A percentile compares a stretch with the other conserved stretches of the same genome.
Conservation (phyloP, 345 rosid species). For the Hibiscus tridactylites region DNA sequence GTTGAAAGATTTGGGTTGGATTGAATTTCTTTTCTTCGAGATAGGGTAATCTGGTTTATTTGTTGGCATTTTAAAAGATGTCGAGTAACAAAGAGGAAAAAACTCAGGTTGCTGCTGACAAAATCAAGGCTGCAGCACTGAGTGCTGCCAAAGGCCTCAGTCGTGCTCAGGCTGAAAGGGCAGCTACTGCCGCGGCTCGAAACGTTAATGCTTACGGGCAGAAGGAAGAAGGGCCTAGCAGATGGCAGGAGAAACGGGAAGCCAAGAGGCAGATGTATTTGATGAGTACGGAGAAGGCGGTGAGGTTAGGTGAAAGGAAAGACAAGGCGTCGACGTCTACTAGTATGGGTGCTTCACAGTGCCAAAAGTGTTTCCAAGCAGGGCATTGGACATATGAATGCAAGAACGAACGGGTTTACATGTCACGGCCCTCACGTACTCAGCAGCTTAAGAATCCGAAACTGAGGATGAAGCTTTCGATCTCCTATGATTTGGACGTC, state of each 20-base stretch:
- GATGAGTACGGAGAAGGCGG: constrained; percentile 85
- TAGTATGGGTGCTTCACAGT: constrained; percentile 46
- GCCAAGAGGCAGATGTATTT: constrained; percentile 60
- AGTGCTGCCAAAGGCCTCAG: constrained; percentile 86
- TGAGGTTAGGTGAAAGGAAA: constrained; percentile 63
- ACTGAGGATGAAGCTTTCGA: constrained; percentile 49
- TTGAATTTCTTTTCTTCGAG: background rate
- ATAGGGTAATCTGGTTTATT: background rate
- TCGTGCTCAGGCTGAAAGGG: constrained; percentile 68
- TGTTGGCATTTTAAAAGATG: constrained; percentile 22
- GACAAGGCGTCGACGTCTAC: constrained; percentile 51
- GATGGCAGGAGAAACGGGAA: constrained; percentile 99
- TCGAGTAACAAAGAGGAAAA: constrained; percentile 79
- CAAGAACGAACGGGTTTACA: constrained; percentile 32
- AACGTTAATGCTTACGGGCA: constrained; percentile 98
- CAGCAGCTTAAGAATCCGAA: constrained; percentile 55
- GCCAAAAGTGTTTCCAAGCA: constrained; percentile 87
- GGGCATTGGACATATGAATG: constrained; percentile 98
- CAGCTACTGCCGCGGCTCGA: constrained; percentile 24
- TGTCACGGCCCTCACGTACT: too few species aligned
- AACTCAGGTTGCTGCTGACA: constrained; percentile 80
- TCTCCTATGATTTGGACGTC: constrained; percentile 50
- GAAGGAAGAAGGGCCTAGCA: constrained; percentile 97
- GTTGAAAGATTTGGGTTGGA: background rate
- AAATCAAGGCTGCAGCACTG: constrained; percentile 89